phyloP scores from a whole-genome alignment of 192 early-diverging fungal genomes.

The Entomortierella lignicola region DNA sequence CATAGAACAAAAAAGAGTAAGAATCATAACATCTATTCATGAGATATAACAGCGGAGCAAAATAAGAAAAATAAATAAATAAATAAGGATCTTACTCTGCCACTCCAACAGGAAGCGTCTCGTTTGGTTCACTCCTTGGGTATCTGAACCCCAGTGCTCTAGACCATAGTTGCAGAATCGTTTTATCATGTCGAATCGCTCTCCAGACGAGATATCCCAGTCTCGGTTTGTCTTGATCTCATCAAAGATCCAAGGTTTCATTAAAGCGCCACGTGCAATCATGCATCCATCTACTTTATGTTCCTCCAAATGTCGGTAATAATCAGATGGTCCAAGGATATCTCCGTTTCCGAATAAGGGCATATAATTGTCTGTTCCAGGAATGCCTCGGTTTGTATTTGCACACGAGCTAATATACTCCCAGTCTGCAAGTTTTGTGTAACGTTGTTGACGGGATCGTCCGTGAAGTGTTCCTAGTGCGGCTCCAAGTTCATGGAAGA shows the following conservation, averaged over 20 bases:
- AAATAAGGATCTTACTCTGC: slow-evolving; percentile 69
- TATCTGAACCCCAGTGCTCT: slow-evolving; percentile 96
- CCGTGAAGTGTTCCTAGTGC: slow-evolving; percentile 78
- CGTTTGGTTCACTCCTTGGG: slow-evolving; percentile 84
- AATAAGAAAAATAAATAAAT: slow-evolving; percentile 42
- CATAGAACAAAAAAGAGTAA: slow-evolving; percentile 53
- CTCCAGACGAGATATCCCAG: slow-evolving; percentile 91
- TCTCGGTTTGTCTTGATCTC: slow-evolving; percentile 89
- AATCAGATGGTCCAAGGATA: slow-evolving; percentile 86
- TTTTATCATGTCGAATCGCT: slow-evolving; percentile 92
- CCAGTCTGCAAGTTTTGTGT: slow-evolving; percentile 93
- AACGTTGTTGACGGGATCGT: slow-evolving; percentile 90
- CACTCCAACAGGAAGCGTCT: slow-evolving; percentile 85
- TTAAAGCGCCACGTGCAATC: slow-evolving; percentile 82
- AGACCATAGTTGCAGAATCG: slow-evolving; percentile 87
- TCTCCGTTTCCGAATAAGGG: slow-evolving; percentile 80
- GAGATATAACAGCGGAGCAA: too few species aligned
- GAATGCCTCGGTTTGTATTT: slow-evolving; percentile 49
- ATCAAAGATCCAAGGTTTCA: slow-evolving; percentile 98
- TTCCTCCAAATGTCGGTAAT: slow-evolving; percentile 74
- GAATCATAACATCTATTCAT: too few species aligned
- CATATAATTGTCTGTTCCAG: slow-evolving; percentile 64
- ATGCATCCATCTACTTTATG: slow-evolving; percentile 84
- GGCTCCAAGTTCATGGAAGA: slow-evolving; percentile 68
- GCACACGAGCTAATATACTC: slow-evolving; percentile 83